Evolutionary conservation across 768 basidiomycete species (phyloP), one percentile per base, ranked within the genome.

Genomic region (Dentipellis sp.): DNA sequence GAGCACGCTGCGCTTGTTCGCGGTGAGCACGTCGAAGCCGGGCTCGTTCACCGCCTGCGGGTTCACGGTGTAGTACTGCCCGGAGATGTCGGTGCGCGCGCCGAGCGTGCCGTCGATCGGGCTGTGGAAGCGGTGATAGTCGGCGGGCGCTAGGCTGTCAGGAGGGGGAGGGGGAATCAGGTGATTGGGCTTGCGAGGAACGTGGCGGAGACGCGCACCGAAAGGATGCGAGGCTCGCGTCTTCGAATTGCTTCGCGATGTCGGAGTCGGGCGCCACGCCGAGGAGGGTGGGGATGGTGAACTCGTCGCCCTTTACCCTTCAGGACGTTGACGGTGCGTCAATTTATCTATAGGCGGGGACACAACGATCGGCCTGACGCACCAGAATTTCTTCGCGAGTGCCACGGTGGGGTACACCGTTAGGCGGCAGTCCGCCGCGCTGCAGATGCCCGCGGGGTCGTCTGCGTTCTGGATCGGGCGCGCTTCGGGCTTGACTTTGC

Each of bases 81-180:
- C 82, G 0, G 75, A 72, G 4, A 83, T 72, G 60, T 82, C 69
- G 2, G 57, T 68, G 7, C 72, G 63, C 38, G 76, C 73, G 10
- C 74, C 69, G 17, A 84, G 66, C 10, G 72, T 75, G 38, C 76
- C 82, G 53, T 84, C 82, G 23, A 85, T 71, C 12, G 86, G 86
- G 36, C 78, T 78, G 59, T 89, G 88, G 76, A 86, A 90, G 12
- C 88, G 81, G 65, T 91, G 89, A 62, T 91, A 91, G 65, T 91
- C 89, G 9, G 82, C 77, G 0, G 88, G 91, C 0, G 91, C 88
- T 16, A 92, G 79, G 8, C 67, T 65, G 52, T 7, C 10, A 12
- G 14, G n/a, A 6, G 29, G 29, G 29, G 29, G 29, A 7, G 4
- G 12, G 17, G 9, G 12, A 45, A 19, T 45, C 42, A 19, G 8